Base-by-base conservation (phyloP, 257 asterid species). In the Solanum tacnaense region DNA sequence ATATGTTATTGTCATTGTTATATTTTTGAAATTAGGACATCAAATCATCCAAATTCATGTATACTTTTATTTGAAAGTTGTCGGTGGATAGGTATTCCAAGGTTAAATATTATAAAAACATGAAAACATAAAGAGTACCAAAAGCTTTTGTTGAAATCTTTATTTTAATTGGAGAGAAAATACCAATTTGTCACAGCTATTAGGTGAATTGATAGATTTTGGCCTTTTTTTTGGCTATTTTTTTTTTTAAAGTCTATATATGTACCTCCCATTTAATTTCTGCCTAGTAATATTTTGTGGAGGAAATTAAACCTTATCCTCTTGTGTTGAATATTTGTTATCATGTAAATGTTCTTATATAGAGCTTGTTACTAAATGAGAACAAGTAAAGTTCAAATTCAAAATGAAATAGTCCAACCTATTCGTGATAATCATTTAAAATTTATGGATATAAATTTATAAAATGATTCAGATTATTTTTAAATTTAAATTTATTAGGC, bases 231-330 rank as follows among this genome's bases (percentile, higher is more conserved):
- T 52, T 52, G 32, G 6, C 12, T 31, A 5, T 41, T 7, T 7
- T 7, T 41, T 76, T 70, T 68, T 2, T 1, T 1, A 31, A 3
- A 13, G 12, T 4, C 21, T 27, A 68, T 68, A 25, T 27, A 68
- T 68, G 36, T n/a, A 4, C 8, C 5, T 44, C 46, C 84, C 13
- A 1, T 27, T 68, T 29, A 68, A 68, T 78, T 27, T 79, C 85
- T 44, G 67, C 85, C 16, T 25, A 44, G 36, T 79, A 46, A 44
- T 79, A 34, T 7, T 79, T 79, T 44, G 85, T 89, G 91, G 88
- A 87, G 44, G 65, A 16, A 29, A 29, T 75, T 87, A 83, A 56
- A 41, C 49, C 73, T 87, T 87, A 87, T 89, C 91, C 76, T 68
- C 20, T 32, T 82, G 13, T 58, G 16, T 36, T 44, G 15, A 7